Evolutionary conservation across 148 eudicot genomes (phyloP), one percentile per base, ranked within the genome.

Genomic region (Simmondsia chinensis): DNA sequence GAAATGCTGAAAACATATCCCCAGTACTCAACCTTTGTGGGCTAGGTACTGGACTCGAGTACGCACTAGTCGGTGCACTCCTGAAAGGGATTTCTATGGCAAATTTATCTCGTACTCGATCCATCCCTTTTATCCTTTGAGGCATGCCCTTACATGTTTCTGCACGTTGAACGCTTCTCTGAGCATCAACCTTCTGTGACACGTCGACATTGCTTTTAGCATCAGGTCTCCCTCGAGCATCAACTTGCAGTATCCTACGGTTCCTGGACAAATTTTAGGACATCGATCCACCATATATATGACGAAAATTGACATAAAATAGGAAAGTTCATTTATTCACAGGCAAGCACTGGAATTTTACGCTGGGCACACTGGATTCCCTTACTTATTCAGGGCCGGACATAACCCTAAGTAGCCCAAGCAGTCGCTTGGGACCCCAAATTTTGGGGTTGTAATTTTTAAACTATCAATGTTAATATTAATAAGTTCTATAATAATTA

Each of bases 31-130:
- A 22, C 61, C 50, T 70, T 37, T 40, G 64, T 45, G 89, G 94
- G 64, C 89, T 87, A 12, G 39, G 60, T 30, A 48, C 33, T 15
- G 83, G 80, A 55, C 81, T 88, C 30, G 83, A 44, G 65, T 60
- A 70, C 7, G 74, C 53, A 31, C 68, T 79, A 8, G 51, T 38
- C 10, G 96, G 94, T 53, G 78, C 79, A 57, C 94, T 71, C 48
- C 46, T 64, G n/a, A 23, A 22, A 24, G 64, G 65, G 35, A 47
- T 29, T 57, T 78, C 60, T 41, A 73, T 9, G 30, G 27, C 21
- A 18, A 41, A 47, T 27, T 38, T 51, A 1, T 65, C 66, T 33
- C 43, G 69, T 20, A 40, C 33, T 19, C 40, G 55, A 26, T 48
- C 61, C 20, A 52, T 4, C 4, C 33, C 28, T 14, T 25, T 56